Evolutionary conservation across 441 rosid species (phyloP).

Genomic region (Oxalis stricta): DNA sequence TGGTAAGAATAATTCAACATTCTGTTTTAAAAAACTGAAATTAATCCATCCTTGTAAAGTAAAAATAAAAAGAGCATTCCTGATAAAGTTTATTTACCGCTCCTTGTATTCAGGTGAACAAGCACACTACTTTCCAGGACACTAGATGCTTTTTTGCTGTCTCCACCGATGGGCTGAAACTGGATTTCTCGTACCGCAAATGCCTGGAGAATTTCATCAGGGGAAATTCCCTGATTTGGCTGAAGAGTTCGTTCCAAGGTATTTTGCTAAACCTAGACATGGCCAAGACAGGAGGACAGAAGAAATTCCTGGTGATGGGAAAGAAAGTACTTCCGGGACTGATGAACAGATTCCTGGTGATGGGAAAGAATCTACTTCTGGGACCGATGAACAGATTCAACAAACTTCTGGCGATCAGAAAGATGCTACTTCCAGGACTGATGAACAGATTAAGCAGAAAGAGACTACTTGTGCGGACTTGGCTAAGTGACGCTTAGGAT

Average conservation of each 20-base stretch:
- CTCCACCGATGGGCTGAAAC: constrained; percentile 47
- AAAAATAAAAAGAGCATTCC: no score
- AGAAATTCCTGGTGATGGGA: constrained; percentile 4
- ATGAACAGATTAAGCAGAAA: no score
- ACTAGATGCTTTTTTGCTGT: constrained; percentile 69
- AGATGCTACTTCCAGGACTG: no score
- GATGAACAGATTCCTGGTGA: not conserved
- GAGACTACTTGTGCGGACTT: no score
- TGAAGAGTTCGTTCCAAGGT: constrained; percentile 46
- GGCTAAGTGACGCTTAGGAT: no score
- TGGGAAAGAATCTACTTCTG: no score
- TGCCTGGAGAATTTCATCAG: constrained; percentile 46
- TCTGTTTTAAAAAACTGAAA: no score
- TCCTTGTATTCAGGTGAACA: constrained; percentile 60
- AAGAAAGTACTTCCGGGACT: not conserved
- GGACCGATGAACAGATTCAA: no score
- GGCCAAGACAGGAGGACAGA: constrained; percentile 18
- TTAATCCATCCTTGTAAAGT: no score
- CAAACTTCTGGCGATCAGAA: no score
- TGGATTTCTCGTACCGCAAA: constrained; percentile 75
- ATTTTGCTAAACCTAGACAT: constrained; percentile 32
- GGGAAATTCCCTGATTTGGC: constrained; percentile 51
- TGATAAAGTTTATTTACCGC: no score
- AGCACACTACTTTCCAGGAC: constrained; percentile 42
- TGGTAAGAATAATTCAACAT: constrained; percentile 36